phyloP scores from a whole-genome alignment of 805 yeast species.

The Wickerhamiella occidentalis region DNA sequence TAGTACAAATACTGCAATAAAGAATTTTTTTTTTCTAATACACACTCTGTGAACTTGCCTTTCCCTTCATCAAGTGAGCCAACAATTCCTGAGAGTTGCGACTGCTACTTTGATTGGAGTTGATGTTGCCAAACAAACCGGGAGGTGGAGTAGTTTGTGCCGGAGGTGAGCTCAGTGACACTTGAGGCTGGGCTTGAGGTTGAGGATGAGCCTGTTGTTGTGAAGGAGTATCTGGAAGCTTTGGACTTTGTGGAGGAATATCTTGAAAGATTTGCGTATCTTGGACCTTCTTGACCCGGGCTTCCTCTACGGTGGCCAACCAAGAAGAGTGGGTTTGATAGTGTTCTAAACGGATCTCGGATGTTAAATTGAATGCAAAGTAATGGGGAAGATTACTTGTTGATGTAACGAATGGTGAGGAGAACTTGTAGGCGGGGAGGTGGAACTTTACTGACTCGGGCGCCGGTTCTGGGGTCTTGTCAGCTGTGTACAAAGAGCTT shows the following conservation, averaged over 20 bases:
- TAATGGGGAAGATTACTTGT: constrained; percentile 1
- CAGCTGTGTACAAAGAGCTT: neutral
- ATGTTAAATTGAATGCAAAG: constrained; percentile 6
- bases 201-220: constrained; percentile 22
- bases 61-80: constrained; percentile 72
- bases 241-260: constrained; percentile 18
- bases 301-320: constrained; percentile 9
- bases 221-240: constrained; percentile 27
- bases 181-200: constrained; percentile 25
- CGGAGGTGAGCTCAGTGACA: constrained; percentile 21
- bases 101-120: constrained; percentile 13
- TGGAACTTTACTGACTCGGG: neutral
- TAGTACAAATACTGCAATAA: neutral
- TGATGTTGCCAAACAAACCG: constrained; percentile 37
- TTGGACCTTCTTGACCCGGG: neutral
- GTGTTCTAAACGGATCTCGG: constrained; percentile 1
- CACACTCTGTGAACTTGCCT: constrained; percentile 21
- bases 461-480: neutral
- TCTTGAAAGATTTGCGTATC: neutral
- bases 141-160: constrained; percentile 45
- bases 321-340: neutral
- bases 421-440: neutral
- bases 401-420: constrained; percentile 1
- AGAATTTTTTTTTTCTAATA: constrained; percentile 13
- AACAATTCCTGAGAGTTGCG: constrained; percentile 63